Base-by-base conservation (phyloP, 176 grass and related monocot genomes). In the Aegilops longissima region DNA sequence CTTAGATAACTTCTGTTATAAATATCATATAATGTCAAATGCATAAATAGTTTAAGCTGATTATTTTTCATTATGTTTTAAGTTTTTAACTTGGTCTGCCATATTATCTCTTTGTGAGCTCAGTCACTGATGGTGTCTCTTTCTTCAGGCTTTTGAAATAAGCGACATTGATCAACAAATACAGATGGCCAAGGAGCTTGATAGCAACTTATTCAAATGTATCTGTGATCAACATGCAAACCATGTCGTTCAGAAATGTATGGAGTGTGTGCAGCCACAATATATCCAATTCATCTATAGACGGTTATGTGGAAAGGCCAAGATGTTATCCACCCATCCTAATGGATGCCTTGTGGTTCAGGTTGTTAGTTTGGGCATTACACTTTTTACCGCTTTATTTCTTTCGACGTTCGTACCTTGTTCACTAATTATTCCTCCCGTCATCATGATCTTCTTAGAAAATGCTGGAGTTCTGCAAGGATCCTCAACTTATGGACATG, bases 241-340 rank as follows among this genome's bases (percentile, higher is more conserved):
- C 71, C 86, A 90, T 38, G 90, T 92, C 6, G 29, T 94, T 10
- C 77, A 89, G 1, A 97, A 94, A 65, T 92, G 87, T 38, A 82
- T 97, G 9, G 87, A 92, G 34, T 90, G 87, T 31, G 75, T 97
- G 10, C 87, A 92, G 5, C 17, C 85, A 3, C 65, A 90, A 25
- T 62, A 44, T 21, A 92, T 87, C 27, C 39, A 44, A 9, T 85
- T 87, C 58, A 87, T 97, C 59, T 64, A 88, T 30, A 71, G 13
- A 40, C 25, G 76, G 34, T 86, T 97, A 66, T 54, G 40, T 39
- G 13, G 72, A 0, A 84, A 88, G 51, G 86, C 72, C 12, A 74
- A 63, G 12, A 39, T 34, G 2, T 47, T 90, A 18, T 92, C 87
- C 23, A 31, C 7, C 6, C 87, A 92, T 86, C 74, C 70, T 33